Base-by-base conservation (phyloP, 1,284 basidiomycete genomes). In the Malassezia japonica region DNA sequence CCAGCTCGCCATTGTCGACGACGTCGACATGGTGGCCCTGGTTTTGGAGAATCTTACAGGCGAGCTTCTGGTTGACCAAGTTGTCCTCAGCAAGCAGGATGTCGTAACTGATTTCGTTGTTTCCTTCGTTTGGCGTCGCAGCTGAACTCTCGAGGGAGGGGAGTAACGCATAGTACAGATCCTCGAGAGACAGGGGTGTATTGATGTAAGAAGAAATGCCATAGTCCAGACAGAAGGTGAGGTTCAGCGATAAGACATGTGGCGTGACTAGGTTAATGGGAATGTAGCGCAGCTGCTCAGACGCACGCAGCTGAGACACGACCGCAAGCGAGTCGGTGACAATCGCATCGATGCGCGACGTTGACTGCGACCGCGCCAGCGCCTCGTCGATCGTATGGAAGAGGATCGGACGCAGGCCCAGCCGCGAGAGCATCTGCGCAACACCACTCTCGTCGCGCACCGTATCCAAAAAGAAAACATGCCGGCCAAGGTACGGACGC, bases 21-120 rank as follows among this genome's bases (percentile, higher is more conserved):
- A 98, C 90, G 76, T 95, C 89, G 28, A 95, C 89, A 35, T 83
- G 82, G 74, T 98, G 94, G 0, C 92, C 92, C 47, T 91, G 91
- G 71, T 90, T 92, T 76, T 96, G 90, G 29, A 99, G 77, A 60
- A 98, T 88, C 79, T 95, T 95, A 62, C 94, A 86, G 0, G 94
- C 94, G 6, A 98, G 76, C 73, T 90, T 88, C 77, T 98, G 92
- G 76, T 98, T 98, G 57, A 98, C 92, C 60, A 92, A 77, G 68
- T 98, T 98, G 74, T 98, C 94, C 74, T 99, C 92, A 0, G 92
- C 92, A 6, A 98, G 80, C n/a, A 98, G 79, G 58, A 96, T 92
- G 73, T 87, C 87, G 75, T 88, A 90, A 6, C 83, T 81, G 16
- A 87, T 80, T 63, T 95, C 87, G 72, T 85, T 63, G 81, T 83